Base-by-base conservation (phyloP, 2,329 filamentous ascomycete genomes). In the Talaromyces atroroseus region DNA sequence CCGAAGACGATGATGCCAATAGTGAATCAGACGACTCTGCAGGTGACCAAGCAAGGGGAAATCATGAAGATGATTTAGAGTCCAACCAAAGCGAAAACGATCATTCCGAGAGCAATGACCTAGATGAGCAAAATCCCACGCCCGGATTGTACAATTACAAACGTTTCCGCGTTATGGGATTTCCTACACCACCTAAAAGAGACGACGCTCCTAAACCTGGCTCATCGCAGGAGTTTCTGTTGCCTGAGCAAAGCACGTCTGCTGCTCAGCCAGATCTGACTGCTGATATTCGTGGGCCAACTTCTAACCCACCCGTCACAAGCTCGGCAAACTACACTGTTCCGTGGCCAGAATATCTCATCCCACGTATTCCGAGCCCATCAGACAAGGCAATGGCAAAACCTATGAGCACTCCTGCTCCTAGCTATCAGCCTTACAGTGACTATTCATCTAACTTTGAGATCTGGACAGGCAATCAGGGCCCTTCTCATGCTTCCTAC, bases 321-420 rank as follows among this genome's bases (percentile, higher is more conserved):
- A 12, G 6, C 3, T n/a, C 38, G 10, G 44, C 29, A 21, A 36
- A 49, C 14, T 53, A 40, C 34, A 50, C 38, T 26, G 24, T 26
- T 8, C 21, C 48, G 11, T 54, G 50, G 46, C 24, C 54, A 32
- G 50, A 59, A 34, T 58, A 45, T 48, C 10, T 42, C 8, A 21
- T 40, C 5, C 47, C 32, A 45, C 58, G 54, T 36, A 36, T 54
- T 51, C 58, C 58, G 12, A 59, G 58, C 24, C 54, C 58, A 34
- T 59, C 58, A 32, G 57, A 59, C 46, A 57, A 59, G 49, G 57
- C 57, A 11, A 59, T 59, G 57, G 57, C 57, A 23, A 59, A 52
- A 38, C 48, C 57, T 8, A 40, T 54, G 18, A 42, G 36, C 16
- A 36, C 45, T 20, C 47, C 20, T 47, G 32, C 40, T 36, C 40